Conservation (phyloP, 352 stramenopile species). For the Globisporangium viniferum region DNA sequence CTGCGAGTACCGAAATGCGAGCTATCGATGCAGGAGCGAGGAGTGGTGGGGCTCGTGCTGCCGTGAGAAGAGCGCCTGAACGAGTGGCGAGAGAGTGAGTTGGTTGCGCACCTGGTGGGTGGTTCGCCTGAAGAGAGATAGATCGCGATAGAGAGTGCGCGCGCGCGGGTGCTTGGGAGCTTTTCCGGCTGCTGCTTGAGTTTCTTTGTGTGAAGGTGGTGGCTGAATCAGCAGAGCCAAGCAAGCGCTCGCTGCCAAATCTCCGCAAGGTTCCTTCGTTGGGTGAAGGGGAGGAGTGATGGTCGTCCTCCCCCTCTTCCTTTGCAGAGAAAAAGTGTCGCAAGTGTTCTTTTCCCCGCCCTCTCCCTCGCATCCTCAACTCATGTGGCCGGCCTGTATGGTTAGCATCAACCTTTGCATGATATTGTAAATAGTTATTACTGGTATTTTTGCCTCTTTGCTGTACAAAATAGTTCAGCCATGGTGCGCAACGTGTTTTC, state of each 20-base stretch:
- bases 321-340: constrained; percentile 6
- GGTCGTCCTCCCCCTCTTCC: background rate
- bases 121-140: background rate
- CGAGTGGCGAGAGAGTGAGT: background rate
- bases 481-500: background rate
- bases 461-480: too few relatives aligned
- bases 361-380: background rate
- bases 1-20: background rate
- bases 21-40: background rate
- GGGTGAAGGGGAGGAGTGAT: constrained; percentile 10
- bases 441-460: too few relatives aligned
- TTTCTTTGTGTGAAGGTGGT: constrained; percentile 6
- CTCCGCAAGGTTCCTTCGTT: background rate
- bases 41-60: background rate
- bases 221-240: constrained; percentile 7
- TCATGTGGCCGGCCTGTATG: too few relatives aligned
- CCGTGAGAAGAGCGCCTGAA: background rate
- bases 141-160: background rate
- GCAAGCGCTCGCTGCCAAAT: background rate
- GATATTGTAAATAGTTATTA: too few relatives aligned
- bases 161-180: background rate
- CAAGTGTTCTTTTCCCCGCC: constrained; percentile 11
- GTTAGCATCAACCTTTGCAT: too few relatives aligned
- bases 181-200: background rate
- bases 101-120: background rate